These are phyloP conservation scores for Epichloe gansuensis DNA, from an alignment of 2,329 filamentous ascomycete genomes.

Conservation along the genomic window DNA sequence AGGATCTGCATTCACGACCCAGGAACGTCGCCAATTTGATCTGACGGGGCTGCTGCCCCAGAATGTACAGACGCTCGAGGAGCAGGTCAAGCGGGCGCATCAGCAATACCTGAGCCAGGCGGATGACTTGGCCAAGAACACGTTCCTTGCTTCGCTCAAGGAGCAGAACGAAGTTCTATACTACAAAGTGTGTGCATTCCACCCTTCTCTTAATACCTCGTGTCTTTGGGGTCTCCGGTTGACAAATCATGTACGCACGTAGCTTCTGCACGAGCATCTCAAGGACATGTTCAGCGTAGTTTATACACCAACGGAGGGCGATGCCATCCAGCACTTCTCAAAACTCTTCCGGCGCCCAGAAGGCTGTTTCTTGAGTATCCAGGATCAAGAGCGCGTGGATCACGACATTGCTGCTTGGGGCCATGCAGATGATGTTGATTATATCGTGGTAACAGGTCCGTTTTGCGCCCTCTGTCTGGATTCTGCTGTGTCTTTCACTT, in stretches of 20 bases:
- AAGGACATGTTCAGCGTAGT: constrained; percentile 86
- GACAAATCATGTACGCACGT: background rate
- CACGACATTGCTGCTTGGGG: constrained; percentile 58
- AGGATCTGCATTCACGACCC: constrained; percentile 60
- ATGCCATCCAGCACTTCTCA: constrained; percentile 78
- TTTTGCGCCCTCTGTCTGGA: background rate
- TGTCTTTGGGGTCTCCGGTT: too few species aligned
- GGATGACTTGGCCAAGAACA: constrained; percentile 69
- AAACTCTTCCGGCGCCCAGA: constrained; percentile 65
- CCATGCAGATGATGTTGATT: constrained; percentile 62
- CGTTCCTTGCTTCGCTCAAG: constrained; percentile 74
- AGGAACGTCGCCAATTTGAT: constrained; percentile 59
- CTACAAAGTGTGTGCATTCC: constrained; percentile 43
- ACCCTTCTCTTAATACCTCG: background rate
- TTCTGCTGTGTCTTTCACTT: background rate
- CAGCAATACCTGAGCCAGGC: constrained; percentile 56
- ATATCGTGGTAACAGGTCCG: constrained; percentile 72
- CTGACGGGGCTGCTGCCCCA: constrained; percentile 63
- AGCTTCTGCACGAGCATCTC: constrained; percentile 65
- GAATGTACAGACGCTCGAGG: constrained; percentile 60
- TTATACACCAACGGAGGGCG: constrained; percentile 82
- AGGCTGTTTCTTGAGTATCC: constrained; percentile 70
- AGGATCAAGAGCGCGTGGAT: constrained; percentile 53
- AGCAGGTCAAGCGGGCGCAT: constrained; percentile 68
- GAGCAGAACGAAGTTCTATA: constrained; percentile 79